A percentile compares a stretch with the other conserved stretches of the same genome.
phyloP scores from a whole-genome alignment of 2,329 filamentous ascomycete species.

The Colletotrichum orchidophilum region DNA sequence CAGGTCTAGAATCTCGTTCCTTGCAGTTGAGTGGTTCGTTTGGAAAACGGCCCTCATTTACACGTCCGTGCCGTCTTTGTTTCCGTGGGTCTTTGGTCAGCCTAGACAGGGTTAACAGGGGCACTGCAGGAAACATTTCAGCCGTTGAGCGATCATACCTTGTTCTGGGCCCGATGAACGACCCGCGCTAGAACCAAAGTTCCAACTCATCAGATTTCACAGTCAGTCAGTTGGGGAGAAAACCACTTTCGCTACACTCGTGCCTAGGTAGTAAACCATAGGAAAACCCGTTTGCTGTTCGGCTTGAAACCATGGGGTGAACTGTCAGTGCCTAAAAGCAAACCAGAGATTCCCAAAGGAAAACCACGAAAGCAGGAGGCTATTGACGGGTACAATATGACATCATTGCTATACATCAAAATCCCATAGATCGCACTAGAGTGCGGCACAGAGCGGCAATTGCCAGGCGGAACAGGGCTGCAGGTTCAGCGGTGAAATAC shows the following conservation, averaged over 20 bases:
- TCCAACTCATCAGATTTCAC: neutral
- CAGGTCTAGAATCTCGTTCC: neutral
- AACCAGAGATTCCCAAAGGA: neutral
- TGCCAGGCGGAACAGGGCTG: neutral
- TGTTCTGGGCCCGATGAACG: neutral
- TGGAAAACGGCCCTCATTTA: neutral
- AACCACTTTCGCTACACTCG: neutral
- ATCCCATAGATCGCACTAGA: neutral
- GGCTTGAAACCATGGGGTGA: neutral
- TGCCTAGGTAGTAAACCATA: neutral
- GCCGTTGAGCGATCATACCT: neutral
- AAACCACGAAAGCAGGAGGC: neutral
- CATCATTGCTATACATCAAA: neutral
- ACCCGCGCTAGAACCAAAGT: neutral
- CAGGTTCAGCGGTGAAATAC: neutral
- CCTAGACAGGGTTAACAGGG: neutral
- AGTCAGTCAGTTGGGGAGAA: neutral
- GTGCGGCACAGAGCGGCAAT: neutral
- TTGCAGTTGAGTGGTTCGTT: neutral
- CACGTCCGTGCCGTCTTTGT: neutral
- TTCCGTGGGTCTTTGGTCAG: neutral
- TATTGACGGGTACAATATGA: neutral
- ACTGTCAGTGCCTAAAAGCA: rapidly evolving
- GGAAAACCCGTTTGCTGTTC: neutral
- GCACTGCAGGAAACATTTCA: neutral